Base-by-base conservation (phyloP, 495 filamentous ascomycete genomes). In the Aspergillus saccharolyticus region DNA sequence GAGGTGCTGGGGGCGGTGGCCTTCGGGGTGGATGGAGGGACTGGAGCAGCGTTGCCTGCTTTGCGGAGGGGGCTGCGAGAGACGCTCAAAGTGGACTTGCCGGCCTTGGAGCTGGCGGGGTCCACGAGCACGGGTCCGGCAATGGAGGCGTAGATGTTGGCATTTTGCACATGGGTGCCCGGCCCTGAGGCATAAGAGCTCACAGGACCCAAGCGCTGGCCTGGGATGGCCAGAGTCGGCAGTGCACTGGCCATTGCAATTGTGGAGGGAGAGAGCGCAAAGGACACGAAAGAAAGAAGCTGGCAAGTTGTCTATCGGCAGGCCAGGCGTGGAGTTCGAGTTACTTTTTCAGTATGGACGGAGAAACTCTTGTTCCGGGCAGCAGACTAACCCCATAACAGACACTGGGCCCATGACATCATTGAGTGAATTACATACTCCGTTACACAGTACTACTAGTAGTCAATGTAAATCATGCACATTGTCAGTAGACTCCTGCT, bases 141-240 rank as follows among this genome's bases (percentile, higher is more conserved):
- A 44, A 95, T 80, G 47, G 90, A 94, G 56, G 90, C 85, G 74
- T 86, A 86, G 63, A 95, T 78, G 52, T 84, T 78, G 55, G 81
- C 72, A 57, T 84, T 70, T 68, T 90, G 79, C 63, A 93, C 78
- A 70, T 96, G 89, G 2, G 89, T 95, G 46, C 93, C 93, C 1
- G 89, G 78, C 10, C 93, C 92, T 46, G 89, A 80, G 45, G 71
- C 64, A 70, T 86, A 90, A 56, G 80, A 76, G 28, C 83, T 72
- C 18, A 79, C 68, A 14, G 88, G 71, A 18, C 87, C 92, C 19
- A 97, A 82, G 49, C 83, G 77, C 71, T 93, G 89, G 68, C 93
- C 93, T 42, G 91, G 90, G 46, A 79, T 69, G 18, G 76, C 74
- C 50, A 78, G 39, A 15, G 62, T 47, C 24, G 74, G 70, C 28